A percentile compares a stretch with the other conserved stretches of the same genome.
Evolutionary conservation across 2,329 filamentous ascomycete species (phyloP).

Genomic region (Aspergillus calidoustus): DNA sequence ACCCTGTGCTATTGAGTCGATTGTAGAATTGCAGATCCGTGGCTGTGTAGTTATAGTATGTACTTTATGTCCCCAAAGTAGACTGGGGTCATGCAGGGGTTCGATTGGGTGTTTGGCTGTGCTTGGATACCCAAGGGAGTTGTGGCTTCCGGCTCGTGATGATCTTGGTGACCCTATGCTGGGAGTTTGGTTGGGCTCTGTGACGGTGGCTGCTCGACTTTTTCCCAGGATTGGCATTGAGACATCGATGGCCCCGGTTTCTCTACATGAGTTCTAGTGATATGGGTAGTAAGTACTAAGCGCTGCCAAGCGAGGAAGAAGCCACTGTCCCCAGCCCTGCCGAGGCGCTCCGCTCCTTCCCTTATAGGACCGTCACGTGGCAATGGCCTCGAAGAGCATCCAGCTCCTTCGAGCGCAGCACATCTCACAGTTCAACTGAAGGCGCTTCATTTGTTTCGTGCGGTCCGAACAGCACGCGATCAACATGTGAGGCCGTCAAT

Average conservation of each 20-base stretch:
- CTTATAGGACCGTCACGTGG: neutral
- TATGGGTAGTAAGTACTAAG: too few species aligned
- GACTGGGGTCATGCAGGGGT: neutral
- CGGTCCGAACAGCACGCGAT: neutral
- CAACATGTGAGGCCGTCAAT: neutral
- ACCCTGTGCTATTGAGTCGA: neutral
- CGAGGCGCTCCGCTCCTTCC: neutral
- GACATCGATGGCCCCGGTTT: too few species aligned
- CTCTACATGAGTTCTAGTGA: too few species aligned
- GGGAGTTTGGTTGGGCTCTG: neutral
- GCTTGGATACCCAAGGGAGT: neutral
- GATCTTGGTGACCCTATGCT: too few species aligned
- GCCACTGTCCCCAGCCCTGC: too few species aligned
- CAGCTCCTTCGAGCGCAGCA: neutral
- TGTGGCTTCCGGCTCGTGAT: neutral
- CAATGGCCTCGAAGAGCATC: neutral
- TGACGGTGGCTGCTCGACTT: too few species aligned
- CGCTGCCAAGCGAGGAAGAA: too few species aligned
- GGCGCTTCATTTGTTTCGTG: neutral
- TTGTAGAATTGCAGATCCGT: neutral
- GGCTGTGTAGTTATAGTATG: neutral
- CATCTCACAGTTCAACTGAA: neutral
- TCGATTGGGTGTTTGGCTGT: neutral
- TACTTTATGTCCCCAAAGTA: neutral
- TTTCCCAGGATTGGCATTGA: too few species aligned